phyloP scores from a whole-genome alignment of 2,329 filamentous ascomycete genomes.

The Apiospora marii region DNA sequence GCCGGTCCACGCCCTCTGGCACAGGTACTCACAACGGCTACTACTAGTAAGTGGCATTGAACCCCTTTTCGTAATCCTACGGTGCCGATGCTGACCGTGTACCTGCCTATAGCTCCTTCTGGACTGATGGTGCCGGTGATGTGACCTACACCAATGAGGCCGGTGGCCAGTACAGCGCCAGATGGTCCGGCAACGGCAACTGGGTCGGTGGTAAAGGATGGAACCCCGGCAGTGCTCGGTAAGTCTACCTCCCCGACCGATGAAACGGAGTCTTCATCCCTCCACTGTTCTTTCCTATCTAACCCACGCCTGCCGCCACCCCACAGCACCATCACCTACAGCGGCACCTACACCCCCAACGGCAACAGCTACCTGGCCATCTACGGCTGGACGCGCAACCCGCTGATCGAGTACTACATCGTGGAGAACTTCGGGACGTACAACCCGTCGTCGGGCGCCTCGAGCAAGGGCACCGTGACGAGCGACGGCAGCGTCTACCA shows the following conservation, averaged over 20 bases:
- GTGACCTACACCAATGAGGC: slow-evolving; percentile 64
- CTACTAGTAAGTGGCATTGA: slow-evolving; percentile 13
- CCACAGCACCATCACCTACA: slow-evolving; percentile 55
- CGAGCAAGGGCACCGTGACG: slow-evolving; percentile 40
- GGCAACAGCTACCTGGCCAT: slow-evolving; percentile 53
- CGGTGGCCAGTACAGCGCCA: slow-evolving; percentile 57
- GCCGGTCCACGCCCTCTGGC: background rate
- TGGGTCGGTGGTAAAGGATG: slow-evolving; percentile 60
- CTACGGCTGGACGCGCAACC: slow-evolving; percentile 50
- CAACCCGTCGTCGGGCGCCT: slow-evolving; percentile 48
- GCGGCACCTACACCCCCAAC: slow-evolving; percentile 53
- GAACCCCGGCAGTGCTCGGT: slow-evolving; percentile 42
- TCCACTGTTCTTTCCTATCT: background rate
- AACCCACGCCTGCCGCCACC: background rate
- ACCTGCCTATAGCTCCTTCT: slow-evolving; percentile 54
- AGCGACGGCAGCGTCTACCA: slow-evolving; percentile 45
- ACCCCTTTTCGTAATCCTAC: background rate
- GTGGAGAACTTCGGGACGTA: slow-evolving; percentile 52
- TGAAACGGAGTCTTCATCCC: background rate
- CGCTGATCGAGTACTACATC: slow-evolving; percentile 51
- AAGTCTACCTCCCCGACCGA: slow-evolving; percentile 25
- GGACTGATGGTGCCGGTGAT: slow-evolving; percentile 59
- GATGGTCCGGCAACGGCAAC: slow-evolving; percentile 55
- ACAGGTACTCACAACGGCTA: slow-evolving; percentile 20
- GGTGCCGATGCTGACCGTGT: background rate